Base-by-base conservation (phyloP, 129 eudicot species). In the Escallonia herrerae region DNA sequence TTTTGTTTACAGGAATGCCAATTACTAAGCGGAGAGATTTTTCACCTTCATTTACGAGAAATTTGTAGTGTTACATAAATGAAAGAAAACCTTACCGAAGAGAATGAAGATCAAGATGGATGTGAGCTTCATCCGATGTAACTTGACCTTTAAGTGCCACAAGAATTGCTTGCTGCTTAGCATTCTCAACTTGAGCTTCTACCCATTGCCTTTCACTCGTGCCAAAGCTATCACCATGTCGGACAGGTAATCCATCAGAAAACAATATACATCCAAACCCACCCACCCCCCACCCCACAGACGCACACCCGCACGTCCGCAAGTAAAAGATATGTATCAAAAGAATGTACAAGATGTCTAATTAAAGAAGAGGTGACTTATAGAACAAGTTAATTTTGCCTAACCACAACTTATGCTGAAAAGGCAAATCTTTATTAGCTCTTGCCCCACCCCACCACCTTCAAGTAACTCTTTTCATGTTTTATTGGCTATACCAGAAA, bases 121-220 rank as follows among this genome's bases (percentile, higher is more conserved):
- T 89, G 67, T 94, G 99, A 79, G 99, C 97, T 86, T 94, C 99
- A 73, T 89, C 99, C 15, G 99, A 94, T 64, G 85, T 85, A 58
- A 94, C 99, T 86, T 94, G 99, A 82, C 84, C 72, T 81, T 89
- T 94, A 52, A 94, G 93, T 68, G 99, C 70, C 70, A 79, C 63
- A n/a, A 94, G 87, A 69, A 86, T 79, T 50, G 99, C 96, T 84
- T 94, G 99, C 75, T 94, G 99, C 74, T 94, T 94, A 49, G 99
- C 90, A 79, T 94, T 94, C 82, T 94, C 97, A 68, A 94, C 99
- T 82, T 94, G 99, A 55, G 99, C 99, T 79, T 89, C 99, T 14
- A 94, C 95, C 99, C 99, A 89, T 64, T 94, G 99, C 70, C 87
- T 86, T 81, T 94, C 99, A 76, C 99, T 94, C 7, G 97, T 86